Percentiles rank a stretch among this genome's conserved stretches.
Evolutionary conservation across 768 basidiomycete species (phyloP).

Genomic region (Stropharia rugosoannulata): DNA sequence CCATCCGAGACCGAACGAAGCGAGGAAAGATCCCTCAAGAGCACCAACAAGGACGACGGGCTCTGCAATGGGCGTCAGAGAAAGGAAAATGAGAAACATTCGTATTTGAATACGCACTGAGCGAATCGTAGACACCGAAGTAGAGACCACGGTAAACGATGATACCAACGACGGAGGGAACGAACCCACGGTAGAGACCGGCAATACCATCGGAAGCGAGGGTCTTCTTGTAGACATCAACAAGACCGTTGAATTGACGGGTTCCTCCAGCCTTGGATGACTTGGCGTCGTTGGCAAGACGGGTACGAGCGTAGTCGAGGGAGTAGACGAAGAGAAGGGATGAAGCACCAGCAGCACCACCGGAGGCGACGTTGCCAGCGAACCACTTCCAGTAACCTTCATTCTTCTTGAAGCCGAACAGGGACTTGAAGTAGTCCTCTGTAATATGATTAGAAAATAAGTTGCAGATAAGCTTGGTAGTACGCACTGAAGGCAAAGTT

Average conservation of each 20-base stretch:
- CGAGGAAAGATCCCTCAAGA: slow-evolving; percentile 94
- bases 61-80: slow-evolving; percentile 45
- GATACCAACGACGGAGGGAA: slow-evolving; percentile 99
- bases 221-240: slow-evolving; percentile 98
- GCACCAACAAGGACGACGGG: slow-evolving; percentile 96
- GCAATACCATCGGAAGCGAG: slow-evolving; percentile 96
- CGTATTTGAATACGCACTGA: slow-evolving; percentile 55
- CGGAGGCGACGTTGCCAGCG: slow-evolving; percentile 95
- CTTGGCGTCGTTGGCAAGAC: slow-evolving; percentile 98
- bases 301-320: slow-evolving; percentile 98
- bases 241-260: slow-evolving; percentile 98
- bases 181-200: slow-evolving; percentile 99
- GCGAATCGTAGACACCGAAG: slow-evolving; percentile 95
- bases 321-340: slow-evolving; percentile 99
- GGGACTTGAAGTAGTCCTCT: slow-evolving; percentile 99
- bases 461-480: not conserved
- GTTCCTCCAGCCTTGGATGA: slow-evolving; percentile 87
- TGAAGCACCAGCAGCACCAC: slow-evolving; percentile 99
- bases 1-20: slow-evolving; percentile 97
- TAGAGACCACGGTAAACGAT: slow-evolving; percentile 99
- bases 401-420: slow-evolving; percentile 97
- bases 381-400: slow-evolving; percentile 99
- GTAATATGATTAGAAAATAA: slow-evolving; percentile 16
- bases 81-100: slow-evolving; percentile 14
- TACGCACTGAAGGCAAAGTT: slow-evolving; percentile 99